Evolutionary conservation across 352 stramenopile species (phyloP), one percentile per base, ranked within the genome.

Genomic region (Phytophthora constricta): DNA sequence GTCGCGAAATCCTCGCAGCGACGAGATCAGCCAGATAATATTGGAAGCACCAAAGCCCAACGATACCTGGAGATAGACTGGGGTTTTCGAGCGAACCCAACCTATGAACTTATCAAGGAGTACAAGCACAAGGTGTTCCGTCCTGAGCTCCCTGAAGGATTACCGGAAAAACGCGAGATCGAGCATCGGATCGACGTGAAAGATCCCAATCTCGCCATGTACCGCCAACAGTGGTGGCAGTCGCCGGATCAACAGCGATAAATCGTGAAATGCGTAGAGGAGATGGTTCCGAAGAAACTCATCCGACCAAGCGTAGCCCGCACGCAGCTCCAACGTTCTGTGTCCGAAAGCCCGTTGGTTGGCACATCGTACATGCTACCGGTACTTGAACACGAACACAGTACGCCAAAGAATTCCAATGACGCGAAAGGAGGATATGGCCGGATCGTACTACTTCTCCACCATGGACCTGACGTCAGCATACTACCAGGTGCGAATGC

Each of bases 301-400:
- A 56, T 75, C 25, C 20, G 67, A 39, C 33, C 43, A 41, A 62
- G 34, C 17, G 71, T 37, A 57, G 25, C 3, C 61, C 67, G 34
- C 43, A 68, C 48, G 25, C 45, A 17, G 19, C 20, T 2, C 67
- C 67, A 10, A 70, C 59, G 1, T 67, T 75, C 37, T 71, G 61
- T 26, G 55, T 75, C 9, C 49, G 42, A n/a, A 70, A 74, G 20
- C 22, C 61, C 5, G 47, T 53, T 3, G 60, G 58, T 2, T 66
- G 66, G 66, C n/a, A 51, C 2, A 74, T 74, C 37, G 50, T 74
- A 23, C 66, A 74, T 22, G 66, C n/a, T 70, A 31, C 45, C 57
- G 57, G 11, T 42, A 26, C 28, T 23, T 65, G 10, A 26, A 27
- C 31, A 7, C 34, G 5, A 37, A 33, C 16, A 49, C 25, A 1